Evolutionary conservation across 2,329 filamentous ascomycete species (phyloP), one percentile per base, ranked within the genome.

Genomic region (Cercospora janseana): DNA sequence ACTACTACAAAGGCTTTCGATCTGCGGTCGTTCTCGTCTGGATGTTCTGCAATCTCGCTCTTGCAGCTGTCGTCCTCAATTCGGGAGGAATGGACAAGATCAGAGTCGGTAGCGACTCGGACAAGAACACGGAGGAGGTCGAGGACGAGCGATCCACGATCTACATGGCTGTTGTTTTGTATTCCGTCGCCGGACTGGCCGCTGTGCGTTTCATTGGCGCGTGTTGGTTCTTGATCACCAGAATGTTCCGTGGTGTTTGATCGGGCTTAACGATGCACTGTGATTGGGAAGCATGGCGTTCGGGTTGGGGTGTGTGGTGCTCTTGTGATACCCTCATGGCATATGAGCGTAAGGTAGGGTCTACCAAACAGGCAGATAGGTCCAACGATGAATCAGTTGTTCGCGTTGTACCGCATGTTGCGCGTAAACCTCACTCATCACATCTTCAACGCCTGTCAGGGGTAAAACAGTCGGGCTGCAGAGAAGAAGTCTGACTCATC

Each of bases 1-100:
- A 98, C 69, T 98, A 97, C 73, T 98, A 98, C 79, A 90, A 91
- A 63, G 93, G 91, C 59, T 95, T 98, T 69, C 83, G 93, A 56
- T 94, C 88, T 15, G 82, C 88, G 21, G 91, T 96, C 60, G 93
- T 98, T 23, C 75, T 97, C 43, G 83, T 87, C 59, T 98, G 93
- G 93, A 95, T 98, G 79, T 88, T 97, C 63, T 90, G 85, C 66
- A 98, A 98, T 70, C 87, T 98, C 68, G 90, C 82, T 0, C 81
- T 98, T 4, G 83, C 82, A 0, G 92, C 92, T 0, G 78, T 94
- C 2, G 92, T 98, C 6, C 75, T 98, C 59, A 91, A 87, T 65
- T 49, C 57, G 6, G 55, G 52, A 21, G 56, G 56, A 15, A 41
- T 58, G 24, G 32, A 61, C 24, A 45, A 52, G 9, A 51, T 59